These are phyloP conservation scores for Lobosporangium transversale DNA, from an alignment of 192 early-diverging fungal genomes.

Conservation along the genomic window DNA sequence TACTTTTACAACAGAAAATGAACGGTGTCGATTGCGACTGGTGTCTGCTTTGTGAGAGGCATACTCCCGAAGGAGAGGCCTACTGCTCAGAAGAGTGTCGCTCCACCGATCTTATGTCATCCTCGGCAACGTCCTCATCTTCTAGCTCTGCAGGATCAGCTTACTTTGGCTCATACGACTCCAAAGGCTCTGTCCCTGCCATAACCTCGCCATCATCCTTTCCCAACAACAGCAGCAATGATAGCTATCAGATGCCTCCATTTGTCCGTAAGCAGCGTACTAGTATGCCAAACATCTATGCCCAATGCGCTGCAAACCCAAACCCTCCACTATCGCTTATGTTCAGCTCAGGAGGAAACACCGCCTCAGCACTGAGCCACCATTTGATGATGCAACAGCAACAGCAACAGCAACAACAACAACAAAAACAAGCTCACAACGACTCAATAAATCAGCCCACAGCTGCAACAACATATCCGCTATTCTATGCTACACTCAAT, in stretches of 20 bases:
- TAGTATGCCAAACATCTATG: conserved; percentile 47
- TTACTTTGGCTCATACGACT: conserved; percentile 24
- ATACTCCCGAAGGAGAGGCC: conserved; percentile 36
- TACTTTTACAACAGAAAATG: conserved; percentile 6
- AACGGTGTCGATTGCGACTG: conserved; percentile 54
- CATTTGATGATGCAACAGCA: conserved; percentile 38
- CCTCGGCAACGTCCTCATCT: conserved; percentile 40
- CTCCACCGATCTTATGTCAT: conserved; percentile 47
- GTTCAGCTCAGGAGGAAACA: conserved; percentile 28
- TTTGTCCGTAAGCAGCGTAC: conserved; percentile 50
- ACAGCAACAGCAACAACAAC: conserved; percentile 24
- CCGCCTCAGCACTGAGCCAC: conserved; percentile 38
- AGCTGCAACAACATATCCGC: conserved; percentile 22
- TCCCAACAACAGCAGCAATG: conserved; percentile 12
- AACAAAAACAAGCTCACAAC: conserved; percentile 14
- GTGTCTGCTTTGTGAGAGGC: conserved; percentile 44
- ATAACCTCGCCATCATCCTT: conserved; percentile 6
- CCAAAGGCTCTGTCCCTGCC: not conserved
- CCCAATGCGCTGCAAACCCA: conserved; percentile 44
- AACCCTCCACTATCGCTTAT: conserved; percentile 41
- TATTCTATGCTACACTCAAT: conserved; percentile 41
- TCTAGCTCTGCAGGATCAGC: conserved; percentile 26
- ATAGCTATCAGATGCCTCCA: conserved; percentile 43
- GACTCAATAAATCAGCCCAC: not conserved
- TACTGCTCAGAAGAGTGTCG: conserved; percentile 53